phyloP scores from a whole-genome alignment of 495 filamentous ascomycete species.

The Trichoderma reesei region DNA sequence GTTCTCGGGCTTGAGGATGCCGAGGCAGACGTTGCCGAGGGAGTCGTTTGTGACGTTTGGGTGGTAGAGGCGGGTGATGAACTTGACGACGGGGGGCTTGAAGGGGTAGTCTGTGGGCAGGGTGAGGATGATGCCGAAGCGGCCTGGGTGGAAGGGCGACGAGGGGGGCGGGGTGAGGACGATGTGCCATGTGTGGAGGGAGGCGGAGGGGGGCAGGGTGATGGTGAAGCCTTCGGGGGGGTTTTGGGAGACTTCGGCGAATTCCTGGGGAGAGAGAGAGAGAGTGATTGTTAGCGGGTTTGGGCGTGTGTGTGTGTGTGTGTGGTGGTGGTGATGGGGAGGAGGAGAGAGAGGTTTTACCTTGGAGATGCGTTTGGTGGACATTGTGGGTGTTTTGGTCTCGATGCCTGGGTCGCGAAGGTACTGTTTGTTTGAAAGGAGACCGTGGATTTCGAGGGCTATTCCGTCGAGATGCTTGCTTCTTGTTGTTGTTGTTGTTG shows the following conservation, averaged over 20 bases:
- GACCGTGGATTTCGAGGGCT: no score
- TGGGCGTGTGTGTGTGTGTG: not conserved
- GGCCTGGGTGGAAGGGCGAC: constrained; percentile 68
- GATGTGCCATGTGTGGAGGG: constrained; percentile 80
- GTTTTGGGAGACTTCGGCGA: constrained; percentile 52
- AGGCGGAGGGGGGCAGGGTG: constrained; percentile 53
- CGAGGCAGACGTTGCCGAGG: constrained; percentile 81
- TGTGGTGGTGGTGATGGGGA: not conserved
- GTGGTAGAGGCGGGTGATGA: constrained; percentile 95
- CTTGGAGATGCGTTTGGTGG: constrained; percentile 19
- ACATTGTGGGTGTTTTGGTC: constrained; percentile 16
- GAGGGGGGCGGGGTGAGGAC: constrained; percentile 62
- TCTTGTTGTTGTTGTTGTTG: no score
- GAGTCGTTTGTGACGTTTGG: constrained; percentile 95
- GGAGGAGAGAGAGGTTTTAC: constrained; percentile 12
- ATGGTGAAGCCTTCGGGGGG: constrained; percentile 60
- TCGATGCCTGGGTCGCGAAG: no score
- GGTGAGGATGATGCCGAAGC: constrained; percentile 63
- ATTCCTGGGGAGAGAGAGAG: constrained; percentile 45
- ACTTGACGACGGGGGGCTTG: constrained; percentile 78
- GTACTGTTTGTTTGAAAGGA: no score
- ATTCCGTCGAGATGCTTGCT: no score
- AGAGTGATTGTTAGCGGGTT: constrained; percentile 13
- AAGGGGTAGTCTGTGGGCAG: constrained; percentile 90
- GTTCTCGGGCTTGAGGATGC: constrained; percentile 74